Conservation (phyloP, 1,284 basidiomycete genomes). For the Irpex sp. region DNA sequence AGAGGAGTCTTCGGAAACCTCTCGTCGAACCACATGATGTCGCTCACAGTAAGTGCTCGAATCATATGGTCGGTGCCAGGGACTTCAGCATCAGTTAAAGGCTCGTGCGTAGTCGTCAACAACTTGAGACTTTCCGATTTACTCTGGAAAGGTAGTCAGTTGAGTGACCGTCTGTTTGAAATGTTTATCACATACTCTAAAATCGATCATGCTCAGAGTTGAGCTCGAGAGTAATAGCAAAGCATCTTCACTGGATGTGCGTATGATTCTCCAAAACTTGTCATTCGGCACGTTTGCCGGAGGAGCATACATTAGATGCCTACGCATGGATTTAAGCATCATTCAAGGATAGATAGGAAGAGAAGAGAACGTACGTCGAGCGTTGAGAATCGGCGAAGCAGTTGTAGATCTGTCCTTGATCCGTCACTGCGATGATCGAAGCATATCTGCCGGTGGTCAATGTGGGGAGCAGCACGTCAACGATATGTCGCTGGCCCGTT, state of each 20-base stretch:
- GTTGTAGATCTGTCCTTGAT: conserved; percentile 40
- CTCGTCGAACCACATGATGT: conserved; percentile 66
- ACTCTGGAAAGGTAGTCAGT: conserved; percentile 20
- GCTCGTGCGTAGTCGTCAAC: conserved; percentile 33
- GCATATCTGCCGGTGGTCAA: background rate
- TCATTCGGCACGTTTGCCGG: conserved; percentile 12
- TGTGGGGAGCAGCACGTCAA: conserved; percentile 32
- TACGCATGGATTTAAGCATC: conserved; percentile 6
- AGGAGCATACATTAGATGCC: conserved; percentile 13
- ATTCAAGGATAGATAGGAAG: background rate
- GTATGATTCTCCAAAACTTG: conserved; percentile 32
- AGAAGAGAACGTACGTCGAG: conserved; percentile 13
- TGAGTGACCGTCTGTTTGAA: background rate
- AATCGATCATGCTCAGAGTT: conserved; percentile 38
- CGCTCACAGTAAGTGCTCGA: conserved; percentile 52
- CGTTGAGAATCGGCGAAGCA: conserved; percentile 20
- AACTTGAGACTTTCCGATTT: conserved; percentile 19
- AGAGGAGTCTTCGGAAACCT: conserved; percentile 53
- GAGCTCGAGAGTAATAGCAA: conserved; percentile 31
- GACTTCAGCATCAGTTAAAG: conserved; percentile 51
- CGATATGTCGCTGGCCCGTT: conserved; percentile 19
- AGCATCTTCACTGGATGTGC: conserved; percentile 17
- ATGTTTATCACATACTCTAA: conserved; percentile 37
- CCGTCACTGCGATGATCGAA: conserved; percentile 37
- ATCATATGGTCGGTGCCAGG: conserved; percentile 38